A percentile compares a stretch with the other conserved stretches of the same genome.
Conservation (phyloP, 805 yeast genomes). For the Zygosaccharomyces siamensis region DNA sequence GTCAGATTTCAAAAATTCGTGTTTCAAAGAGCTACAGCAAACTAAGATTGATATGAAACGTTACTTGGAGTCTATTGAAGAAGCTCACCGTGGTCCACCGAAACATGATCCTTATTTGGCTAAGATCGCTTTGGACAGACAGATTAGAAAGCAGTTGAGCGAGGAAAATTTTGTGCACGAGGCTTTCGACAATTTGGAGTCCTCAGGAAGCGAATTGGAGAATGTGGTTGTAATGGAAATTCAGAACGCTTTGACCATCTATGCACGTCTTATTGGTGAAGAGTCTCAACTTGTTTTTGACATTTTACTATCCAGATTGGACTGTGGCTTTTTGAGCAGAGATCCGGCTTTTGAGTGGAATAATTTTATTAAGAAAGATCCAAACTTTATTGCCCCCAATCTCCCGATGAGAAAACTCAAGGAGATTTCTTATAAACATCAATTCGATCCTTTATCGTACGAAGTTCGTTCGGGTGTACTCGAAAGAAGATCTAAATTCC, state of each 20-base stretch:
- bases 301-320: conserved; percentile 59
- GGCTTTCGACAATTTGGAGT: conserved; percentile 81
- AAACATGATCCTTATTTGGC: conserved; percentile 77
- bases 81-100: conserved; percentile 45
- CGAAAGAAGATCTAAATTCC: conserved; percentile 85
- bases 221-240: conserved; percentile 81
- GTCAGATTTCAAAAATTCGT: conserved; percentile 77
- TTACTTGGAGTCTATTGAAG: conserved; percentile 60
- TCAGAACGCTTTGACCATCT: conserved; percentile 72
- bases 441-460: conserved; percentile 60
- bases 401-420: conserved; percentile 56
- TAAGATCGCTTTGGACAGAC: conserved; percentile 66
- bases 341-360: conserved; percentile 88
- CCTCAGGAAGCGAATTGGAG: conserved; percentile 83
- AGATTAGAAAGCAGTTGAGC: conserved; percentile 66
- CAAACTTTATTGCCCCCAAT: conserved; percentile 60
- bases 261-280: conserved; percentile 64
- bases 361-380: conserved; percentile 67
- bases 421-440: conserved; percentile 63
- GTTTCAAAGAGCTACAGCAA: conserved; percentile 60
- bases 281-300: conserved; percentile 71
- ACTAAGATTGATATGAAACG: conserved; percentile 54
- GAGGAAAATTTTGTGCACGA: conserved; percentile 87
- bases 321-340: conserved; percentile 64
- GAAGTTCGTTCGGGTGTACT: conserved; percentile 73